Conservation (phyloP, 306 rosid genomes). For the Fagus crenata region DNA sequence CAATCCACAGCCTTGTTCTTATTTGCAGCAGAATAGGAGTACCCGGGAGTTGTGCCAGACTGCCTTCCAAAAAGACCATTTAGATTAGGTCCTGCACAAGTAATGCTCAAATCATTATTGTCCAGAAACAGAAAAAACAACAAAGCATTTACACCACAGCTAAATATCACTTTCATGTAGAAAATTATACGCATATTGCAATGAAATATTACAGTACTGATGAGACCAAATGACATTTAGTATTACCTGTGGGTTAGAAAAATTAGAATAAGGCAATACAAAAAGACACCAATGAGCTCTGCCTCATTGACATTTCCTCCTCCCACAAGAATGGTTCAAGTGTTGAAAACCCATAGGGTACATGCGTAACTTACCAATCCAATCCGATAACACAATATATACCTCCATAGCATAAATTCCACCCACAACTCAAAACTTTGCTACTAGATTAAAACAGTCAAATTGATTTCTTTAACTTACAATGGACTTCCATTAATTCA, state of each 20-base stretch:
- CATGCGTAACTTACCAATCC: no score
- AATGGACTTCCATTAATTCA: not conserved
- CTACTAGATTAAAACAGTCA: not conserved
- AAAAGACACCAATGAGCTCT: not conserved
- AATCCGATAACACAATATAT: not conserved
- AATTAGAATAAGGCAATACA: not conserved
- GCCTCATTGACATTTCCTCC: no score
- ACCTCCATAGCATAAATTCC: not conserved
- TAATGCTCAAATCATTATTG: not conserved
- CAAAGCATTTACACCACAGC: not conserved
- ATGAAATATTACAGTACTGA: not conserved
- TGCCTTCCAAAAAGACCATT: constrained; percentile 92
- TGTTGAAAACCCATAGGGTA: no score
- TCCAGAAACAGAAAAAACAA: not conserved
- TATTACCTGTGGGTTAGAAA: not conserved
- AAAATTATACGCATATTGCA: not conserved
- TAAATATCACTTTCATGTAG: not conserved
- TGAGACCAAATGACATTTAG: not conserved
- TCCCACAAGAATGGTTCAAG: no score
- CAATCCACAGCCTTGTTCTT: constrained; percentile 86
- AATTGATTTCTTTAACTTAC: not conserved
- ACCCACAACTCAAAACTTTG: not conserved
- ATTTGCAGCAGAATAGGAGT: constrained; percentile 89
- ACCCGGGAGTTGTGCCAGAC: constrained; percentile 86
- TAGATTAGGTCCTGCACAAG: constrained; percentile 71